Conservation (phyloP, 1,139 yeast genomes). For the Torulaspora pretoriensis region DNA sequence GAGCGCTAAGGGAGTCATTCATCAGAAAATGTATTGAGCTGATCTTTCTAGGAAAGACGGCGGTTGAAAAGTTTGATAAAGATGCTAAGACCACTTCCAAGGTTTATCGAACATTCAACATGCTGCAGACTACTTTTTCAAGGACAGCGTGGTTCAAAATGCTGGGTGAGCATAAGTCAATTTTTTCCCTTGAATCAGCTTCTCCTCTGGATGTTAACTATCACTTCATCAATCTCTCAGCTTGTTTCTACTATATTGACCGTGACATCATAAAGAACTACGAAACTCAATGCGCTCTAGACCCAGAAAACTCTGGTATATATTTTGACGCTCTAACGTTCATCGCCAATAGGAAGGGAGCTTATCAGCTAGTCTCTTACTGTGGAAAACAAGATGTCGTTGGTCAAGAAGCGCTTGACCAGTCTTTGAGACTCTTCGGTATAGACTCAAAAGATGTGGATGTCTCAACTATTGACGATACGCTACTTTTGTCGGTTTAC, state of each 20-base stretch:
- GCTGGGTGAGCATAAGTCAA: constrained; percentile 40
- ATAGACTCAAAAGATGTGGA: constrained; percentile 38
- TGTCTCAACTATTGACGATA: constrained; percentile 38
- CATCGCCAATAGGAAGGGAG: constrained; percentile 45
- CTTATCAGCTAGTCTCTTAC: constrained; percentile 48
- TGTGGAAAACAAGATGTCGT: constrained; percentile 58
- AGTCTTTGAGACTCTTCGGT: constrained; percentile 53
- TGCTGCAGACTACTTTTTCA: constrained; percentile 40
- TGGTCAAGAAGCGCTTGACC: constrained; percentile 57
- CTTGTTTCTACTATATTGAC: constrained; percentile 56
- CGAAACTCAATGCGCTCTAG: constrained; percentile 50
- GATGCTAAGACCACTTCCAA: constrained; percentile 14
- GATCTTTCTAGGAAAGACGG: constrained; percentile 43
- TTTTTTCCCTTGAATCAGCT: constrained; percentile 25
- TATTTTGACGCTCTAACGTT: constrained; percentile 66
- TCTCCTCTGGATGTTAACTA: constrained; percentile 33
- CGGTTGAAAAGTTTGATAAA: constrained; percentile 20
- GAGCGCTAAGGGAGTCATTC: constrained; percentile 42
- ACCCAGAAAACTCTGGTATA: constrained; percentile 49
- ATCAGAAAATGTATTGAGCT: constrained; percentile 50
- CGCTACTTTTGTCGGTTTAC: constrained; percentile 48
- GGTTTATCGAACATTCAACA: constrained; percentile 35
- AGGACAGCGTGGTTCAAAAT: constrained; percentile 41
- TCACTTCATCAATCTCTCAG: constrained; percentile 51
- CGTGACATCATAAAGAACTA: constrained; percentile 59